Percentiles rank a stretch among this genome's conserved stretches.
Evolutionary conservation across 768 basidiomycete species (phyloP).

Genomic region (Kwoniella bestiolae): DNA sequence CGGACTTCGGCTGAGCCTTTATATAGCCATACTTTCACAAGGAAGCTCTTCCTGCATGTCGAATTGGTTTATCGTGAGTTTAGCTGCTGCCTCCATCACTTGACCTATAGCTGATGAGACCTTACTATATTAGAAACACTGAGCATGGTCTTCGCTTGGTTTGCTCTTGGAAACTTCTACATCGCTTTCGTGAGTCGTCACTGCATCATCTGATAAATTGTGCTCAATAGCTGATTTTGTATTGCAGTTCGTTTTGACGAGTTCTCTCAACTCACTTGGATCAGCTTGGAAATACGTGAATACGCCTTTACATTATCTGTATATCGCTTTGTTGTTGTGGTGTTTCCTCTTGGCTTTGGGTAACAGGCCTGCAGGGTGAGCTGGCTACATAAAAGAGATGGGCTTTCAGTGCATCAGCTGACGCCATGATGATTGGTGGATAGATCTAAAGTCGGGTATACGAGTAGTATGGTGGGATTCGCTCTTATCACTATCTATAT

Average conservation of each 20-base stretch:
- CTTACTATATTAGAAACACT: conserved; percentile 62
- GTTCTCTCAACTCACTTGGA: conserved; percentile 66
- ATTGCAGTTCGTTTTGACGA: conserved; percentile 65
- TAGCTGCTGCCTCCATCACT: no score
- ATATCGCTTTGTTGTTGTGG: conserved; percentile 81
- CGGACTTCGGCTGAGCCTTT: conserved; percentile 17
- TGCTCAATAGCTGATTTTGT: neutral
- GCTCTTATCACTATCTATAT: conserved; percentile 93
- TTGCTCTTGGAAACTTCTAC: conserved; percentile 85
- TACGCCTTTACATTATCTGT: conserved; percentile 78
- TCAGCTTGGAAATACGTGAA: conserved; percentile 69
- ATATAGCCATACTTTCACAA: conserved; percentile 67
- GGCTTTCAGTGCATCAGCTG: neutral
- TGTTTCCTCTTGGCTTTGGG: conserved; percentile 88
- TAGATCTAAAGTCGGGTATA: conserved; percentile 78
- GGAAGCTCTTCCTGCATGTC: conserved; percentile 93
- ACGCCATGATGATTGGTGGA: neutral
- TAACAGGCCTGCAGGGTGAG: conserved; percentile 82
- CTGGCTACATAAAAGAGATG: neutral
- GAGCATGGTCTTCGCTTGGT: conserved; percentile 92
- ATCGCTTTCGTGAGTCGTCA: conserved; percentile 69
- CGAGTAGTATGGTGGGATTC: conserved; percentile 81
- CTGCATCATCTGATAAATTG: neutral
- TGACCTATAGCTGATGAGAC: neutral
- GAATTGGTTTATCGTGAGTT: conserved; percentile 78